Conservation (phyloP, 331 rosid species). For the Quercus tomentella region DNA sequence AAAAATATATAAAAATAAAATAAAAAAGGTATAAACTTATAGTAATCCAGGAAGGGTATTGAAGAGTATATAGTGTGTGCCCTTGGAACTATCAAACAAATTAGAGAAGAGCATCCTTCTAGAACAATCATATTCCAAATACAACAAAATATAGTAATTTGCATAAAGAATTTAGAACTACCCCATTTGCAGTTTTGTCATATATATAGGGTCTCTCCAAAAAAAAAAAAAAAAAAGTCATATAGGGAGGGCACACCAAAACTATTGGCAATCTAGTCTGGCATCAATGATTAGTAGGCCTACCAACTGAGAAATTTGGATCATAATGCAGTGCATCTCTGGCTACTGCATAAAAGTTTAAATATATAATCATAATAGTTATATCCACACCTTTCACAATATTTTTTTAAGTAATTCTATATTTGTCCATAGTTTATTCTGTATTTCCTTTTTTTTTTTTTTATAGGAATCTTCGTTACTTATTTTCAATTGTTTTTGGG, state of each 20-base stretch:
- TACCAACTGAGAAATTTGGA: background rate
- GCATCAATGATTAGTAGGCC: slow-evolving; percentile 20
- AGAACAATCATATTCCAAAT: too few species aligned
- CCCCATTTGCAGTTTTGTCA: background rate
- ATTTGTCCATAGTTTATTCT: background rate
- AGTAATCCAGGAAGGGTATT: too few species aligned
- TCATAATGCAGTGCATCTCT: background rate
- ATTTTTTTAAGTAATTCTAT: background rate
- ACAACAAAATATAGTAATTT: background rate
- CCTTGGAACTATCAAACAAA: too few species aligned
- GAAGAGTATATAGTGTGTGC: too few species aligned
- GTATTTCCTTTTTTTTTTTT: background rate
- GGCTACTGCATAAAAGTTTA: background rate
- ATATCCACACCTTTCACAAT: background rate
- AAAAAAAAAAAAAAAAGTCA: too few species aligned
- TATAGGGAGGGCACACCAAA: background rate
- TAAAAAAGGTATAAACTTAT: too few species aligned
- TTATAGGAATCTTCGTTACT: background rate
- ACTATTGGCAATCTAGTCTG: background rate
- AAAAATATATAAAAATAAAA: too few species aligned
- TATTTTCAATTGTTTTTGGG: background rate
- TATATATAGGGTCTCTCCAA: background rate
- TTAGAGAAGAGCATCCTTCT: too few species aligned
- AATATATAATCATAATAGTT: background rate
- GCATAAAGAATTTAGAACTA: too few species aligned